Conservation (phyloP, 495 filamentous ascomycete genomes). For the Penicillium goetzii region DNA sequence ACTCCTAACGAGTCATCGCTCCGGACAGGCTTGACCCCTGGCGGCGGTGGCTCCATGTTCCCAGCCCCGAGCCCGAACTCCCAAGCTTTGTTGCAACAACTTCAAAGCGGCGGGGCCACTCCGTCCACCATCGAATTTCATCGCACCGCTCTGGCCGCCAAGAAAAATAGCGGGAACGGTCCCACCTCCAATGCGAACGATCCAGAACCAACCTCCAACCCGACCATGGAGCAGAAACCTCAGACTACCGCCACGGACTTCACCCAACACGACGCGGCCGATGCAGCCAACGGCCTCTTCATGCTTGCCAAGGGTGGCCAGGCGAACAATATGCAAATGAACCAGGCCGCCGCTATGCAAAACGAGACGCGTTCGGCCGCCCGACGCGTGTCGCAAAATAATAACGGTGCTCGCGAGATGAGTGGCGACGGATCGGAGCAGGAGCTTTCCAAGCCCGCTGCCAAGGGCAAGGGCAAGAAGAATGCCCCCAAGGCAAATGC, state of each 20-base stretch:
- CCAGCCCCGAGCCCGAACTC: constrained; percentile 87
- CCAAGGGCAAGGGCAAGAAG: constrained; percentile 73
- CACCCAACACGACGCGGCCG: constrained; percentile 84
- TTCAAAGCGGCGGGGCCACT: constrained; percentile 81
- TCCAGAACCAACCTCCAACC: constrained; percentile 49
- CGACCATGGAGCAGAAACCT: constrained; percentile 56
- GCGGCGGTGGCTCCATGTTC: constrained; percentile 97
- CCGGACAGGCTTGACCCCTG: constrained; percentile 88
- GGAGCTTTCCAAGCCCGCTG: constrained; percentile 65
- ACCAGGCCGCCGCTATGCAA: constrained; percentile 25
- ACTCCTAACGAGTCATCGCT: constrained; percentile 97
- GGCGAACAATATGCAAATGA: constrained; percentile 51
- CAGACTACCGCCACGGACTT: constrained; percentile 59
- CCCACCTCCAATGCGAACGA: constrained; percentile 56
- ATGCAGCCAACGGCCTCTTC: constrained; percentile 93
- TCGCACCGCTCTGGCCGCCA: constrained; percentile 82
- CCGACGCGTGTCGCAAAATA: constrained; percentile 39
- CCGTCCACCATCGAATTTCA: constrained; percentile 94
- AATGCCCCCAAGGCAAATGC: constrained; percentile 49
- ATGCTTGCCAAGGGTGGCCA: constrained; percentile 77
- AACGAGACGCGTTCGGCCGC: constrained; percentile 38
- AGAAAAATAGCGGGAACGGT: constrained; percentile 60
- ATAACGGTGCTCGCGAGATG: constrained; percentile 60
- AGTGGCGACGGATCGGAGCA: constrained; percentile 72
- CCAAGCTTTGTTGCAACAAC: constrained; percentile 74